These are phyloP conservation scores for Chlorella sp. DNA, from an alignment of 139 green algal genomes.

Conservation along the genomic window DNA sequence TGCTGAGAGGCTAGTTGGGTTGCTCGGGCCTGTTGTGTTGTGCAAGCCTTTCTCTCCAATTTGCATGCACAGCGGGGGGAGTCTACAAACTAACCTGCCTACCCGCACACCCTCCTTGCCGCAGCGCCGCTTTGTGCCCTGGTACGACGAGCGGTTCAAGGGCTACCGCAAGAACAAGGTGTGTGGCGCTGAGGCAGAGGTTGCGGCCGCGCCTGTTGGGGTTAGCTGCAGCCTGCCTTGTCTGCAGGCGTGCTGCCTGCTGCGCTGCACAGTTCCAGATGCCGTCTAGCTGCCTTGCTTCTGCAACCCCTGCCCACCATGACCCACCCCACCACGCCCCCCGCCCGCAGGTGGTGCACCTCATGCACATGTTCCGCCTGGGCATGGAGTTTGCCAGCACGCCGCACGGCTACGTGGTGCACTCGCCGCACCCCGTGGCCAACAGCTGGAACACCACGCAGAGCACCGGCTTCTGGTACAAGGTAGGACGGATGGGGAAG, in stretches of 20 bases:
- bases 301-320: not conserved
- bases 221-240: not conserved
- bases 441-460: slow-evolving; percentile 36
- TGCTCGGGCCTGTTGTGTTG: too few relatives aligned
- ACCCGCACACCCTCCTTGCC: too few relatives aligned
- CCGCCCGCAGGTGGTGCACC: slow-evolving; percentile 31
- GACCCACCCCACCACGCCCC: not conserved
- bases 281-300: not conserved
- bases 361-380: slow-evolving; percentile 42
- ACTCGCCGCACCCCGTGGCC: slow-evolving; percentile 36
- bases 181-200: not conserved
- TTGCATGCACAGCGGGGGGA: too few relatives aligned
- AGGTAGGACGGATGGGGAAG: slow-evolving; percentile 1
- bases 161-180: slow-evolving; percentile 53
- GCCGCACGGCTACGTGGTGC: slow-evolving; percentile 41
- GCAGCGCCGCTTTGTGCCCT: slow-evolving; percentile 39
- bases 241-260: not conserved
- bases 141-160: slow-evolving; percentile 59
- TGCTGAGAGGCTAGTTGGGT: too few relatives aligned
- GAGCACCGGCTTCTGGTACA: slow-evolving; percentile 40
- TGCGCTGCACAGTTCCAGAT: too few relatives aligned
- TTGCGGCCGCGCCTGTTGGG: not conserved
- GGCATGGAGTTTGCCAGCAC: slow-evolving; percentile 39
- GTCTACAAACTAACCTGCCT: too few relatives aligned
- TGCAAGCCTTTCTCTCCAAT: too few relatives aligned